phyloP scores from a whole-genome alignment of 306 rosid species.

The Vigna unguiculata region DNA sequence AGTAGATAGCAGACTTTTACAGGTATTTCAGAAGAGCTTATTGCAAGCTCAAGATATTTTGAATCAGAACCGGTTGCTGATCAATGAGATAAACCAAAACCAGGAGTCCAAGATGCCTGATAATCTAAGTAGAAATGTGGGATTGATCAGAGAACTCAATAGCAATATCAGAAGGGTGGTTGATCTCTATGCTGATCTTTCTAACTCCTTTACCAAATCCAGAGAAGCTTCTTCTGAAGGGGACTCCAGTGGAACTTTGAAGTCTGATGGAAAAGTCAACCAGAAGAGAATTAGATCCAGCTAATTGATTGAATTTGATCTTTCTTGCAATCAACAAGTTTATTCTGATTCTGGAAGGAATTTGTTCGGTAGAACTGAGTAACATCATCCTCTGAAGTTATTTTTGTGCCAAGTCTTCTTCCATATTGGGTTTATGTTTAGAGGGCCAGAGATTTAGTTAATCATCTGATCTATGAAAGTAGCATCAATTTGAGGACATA shows the following conservation, averaged over 20 bases:
- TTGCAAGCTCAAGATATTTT: slow-evolving; percentile 91
- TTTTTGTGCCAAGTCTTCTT: slow-evolving; percentile 32
- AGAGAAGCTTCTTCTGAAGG: slow-evolving; percentile 83
- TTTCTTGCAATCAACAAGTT: slow-evolving; percentile 41
- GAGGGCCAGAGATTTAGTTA: slow-evolving; percentile 42
- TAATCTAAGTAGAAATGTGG: slow-evolving; percentile 75
- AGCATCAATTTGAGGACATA: slow-evolving; percentile 42
- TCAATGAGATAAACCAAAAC: slow-evolving; percentile 90
- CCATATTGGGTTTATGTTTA: slow-evolving; percentile 38
- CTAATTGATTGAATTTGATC: slow-evolving; percentile 48
- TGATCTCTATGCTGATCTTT: slow-evolving; percentile 89
- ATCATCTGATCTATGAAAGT: slow-evolving; percentile 39
- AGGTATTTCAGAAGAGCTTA: slow-evolving; percentile 84
- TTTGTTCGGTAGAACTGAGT: slow-evolving; percentile 48
- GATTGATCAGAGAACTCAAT: slow-evolving; percentile 87
- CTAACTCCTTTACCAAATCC: slow-evolving; percentile 72
- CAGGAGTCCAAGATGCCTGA: slow-evolving; percentile 83
- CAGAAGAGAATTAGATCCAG: slow-evolving; percentile 83
- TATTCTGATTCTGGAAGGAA: slow-evolving; percentile 30
- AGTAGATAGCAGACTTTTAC: slow-evolving; percentile 69
- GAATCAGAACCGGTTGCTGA: slow-evolving; percentile 84
- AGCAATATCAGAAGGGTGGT: slow-evolving; percentile 92
- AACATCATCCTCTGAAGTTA: slow-evolving; percentile 43
- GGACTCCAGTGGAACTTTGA: slow-evolving; percentile 76
- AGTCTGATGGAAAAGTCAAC: slow-evolving; percentile 75